phyloP scores from a whole-genome alignment of 768 basidiomycete species.

The Kwoniella dejecticola region DNA sequence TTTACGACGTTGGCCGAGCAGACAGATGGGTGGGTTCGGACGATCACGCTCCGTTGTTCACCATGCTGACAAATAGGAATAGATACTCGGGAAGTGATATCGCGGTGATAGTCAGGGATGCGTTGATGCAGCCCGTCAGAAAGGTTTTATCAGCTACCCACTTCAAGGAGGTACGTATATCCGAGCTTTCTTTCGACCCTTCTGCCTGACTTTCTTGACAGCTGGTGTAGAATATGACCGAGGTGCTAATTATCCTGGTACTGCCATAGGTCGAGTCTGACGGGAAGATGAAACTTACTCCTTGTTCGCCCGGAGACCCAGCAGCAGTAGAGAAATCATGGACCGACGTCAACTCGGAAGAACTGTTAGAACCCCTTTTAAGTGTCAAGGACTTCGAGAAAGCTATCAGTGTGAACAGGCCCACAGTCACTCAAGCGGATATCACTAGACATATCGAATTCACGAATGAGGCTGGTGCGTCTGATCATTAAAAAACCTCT shows the following conservation, averaged over 20 bases:
- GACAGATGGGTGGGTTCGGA: constrained; percentile 71
- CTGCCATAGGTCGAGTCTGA: constrained; percentile 27
- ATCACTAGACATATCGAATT: constrained; percentile 64
- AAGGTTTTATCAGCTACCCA: constrained; percentile 95
- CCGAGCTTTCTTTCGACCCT: background rate
- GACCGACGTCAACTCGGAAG: constrained; percentile 83
- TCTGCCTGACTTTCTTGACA: no score
- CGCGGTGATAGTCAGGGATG: constrained; percentile 88
- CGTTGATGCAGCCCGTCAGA: constrained; percentile 96
- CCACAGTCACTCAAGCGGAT: constrained; percentile 85
- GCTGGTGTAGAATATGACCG: background rate
- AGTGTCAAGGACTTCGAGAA: constrained; percentile 77
- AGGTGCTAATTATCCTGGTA: constrained; percentile 17
- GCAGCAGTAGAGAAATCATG: constrained; percentile 84
- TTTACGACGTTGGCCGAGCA: constrained; percentile 76
- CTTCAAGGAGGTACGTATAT: constrained; percentile 70
- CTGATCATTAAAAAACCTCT: background rate
- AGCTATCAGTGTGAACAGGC: constrained; percentile 73
- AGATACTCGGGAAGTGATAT: constrained; percentile 94
- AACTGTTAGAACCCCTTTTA: constrained; percentile 85
- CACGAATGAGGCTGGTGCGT: constrained; percentile 57
- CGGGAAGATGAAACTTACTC: constrained; percentile 70
- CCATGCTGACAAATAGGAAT: background rate
- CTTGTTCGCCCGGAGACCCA: constrained; percentile 91
- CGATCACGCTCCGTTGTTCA: no score